Conservation (phyloP, 2,329 filamentous ascomycete species). For the Myriosclerotinia scirpicola region DNA sequence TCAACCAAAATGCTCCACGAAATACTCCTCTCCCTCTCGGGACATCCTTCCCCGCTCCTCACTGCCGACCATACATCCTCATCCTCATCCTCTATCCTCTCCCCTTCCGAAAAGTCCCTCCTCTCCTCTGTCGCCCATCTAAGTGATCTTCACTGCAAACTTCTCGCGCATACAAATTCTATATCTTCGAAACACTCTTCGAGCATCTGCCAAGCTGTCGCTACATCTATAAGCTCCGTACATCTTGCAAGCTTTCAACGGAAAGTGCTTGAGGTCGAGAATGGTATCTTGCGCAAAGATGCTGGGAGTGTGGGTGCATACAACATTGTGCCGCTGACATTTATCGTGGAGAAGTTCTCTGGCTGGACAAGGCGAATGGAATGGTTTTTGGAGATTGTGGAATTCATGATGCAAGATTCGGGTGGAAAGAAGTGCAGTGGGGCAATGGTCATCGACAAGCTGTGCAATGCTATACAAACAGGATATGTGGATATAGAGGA, state of each 20-base stretch:
- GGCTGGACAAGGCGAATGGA: slow-evolving; percentile 81
- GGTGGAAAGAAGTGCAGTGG: slow-evolving; percentile 55
- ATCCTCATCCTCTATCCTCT: slow-evolving; percentile 53
- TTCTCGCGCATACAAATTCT: slow-evolving; percentile 64
- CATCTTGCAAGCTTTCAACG: slow-evolving; percentile 80
- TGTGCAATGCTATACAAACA: slow-evolving; percentile 76
- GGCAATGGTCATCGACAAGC: slow-evolving; percentile 71
- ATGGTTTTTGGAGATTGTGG: slow-evolving; percentile 76
- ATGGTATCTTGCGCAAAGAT: slow-evolving; percentile 72
- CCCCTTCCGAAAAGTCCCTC: slow-evolving; percentile 80
- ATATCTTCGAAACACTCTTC: slow-evolving; percentile 73
- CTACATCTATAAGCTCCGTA: slow-evolving; percentile 69
- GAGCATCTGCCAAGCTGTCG: slow-evolving; percentile 83
- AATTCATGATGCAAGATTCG: slow-evolving; percentile 59
- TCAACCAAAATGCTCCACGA: slow-evolving; percentile 81
- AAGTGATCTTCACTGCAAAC: slow-evolving; percentile 72
- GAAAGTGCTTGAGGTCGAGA: slow-evolving; percentile 83
- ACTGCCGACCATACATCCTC: slow-evolving; percentile 51
- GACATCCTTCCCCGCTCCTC: slow-evolving; percentile 88
- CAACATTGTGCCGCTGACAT: slow-evolving; percentile 87
- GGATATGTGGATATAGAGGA: slow-evolving; percentile 85
- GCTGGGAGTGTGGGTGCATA: slow-evolving; percentile 83
- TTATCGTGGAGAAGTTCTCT: slow-evolving; percentile 80
- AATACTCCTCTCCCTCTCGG: slow-evolving; percentile 93
- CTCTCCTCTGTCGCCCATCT: slow-evolving; percentile 75